phyloP scores from a whole-genome alignment of 2,329 filamentous ascomycete genomes.

The Curvularia lunata region DNA sequence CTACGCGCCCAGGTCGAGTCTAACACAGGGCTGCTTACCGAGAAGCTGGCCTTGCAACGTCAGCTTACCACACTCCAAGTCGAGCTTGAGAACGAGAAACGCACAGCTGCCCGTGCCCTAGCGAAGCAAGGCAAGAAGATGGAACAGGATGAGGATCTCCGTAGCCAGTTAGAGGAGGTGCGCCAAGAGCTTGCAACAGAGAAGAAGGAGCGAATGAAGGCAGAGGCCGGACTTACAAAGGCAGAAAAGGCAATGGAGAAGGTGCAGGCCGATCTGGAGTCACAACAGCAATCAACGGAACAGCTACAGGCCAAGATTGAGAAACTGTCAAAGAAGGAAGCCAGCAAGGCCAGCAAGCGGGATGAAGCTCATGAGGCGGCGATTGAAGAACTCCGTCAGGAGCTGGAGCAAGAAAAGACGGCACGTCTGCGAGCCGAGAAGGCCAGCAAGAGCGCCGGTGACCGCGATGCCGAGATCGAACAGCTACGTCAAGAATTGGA shows the following conservation, averaged over 20 bases:
- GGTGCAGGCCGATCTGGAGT: conserved; percentile 40
- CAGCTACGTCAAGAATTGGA: conserved; percentile 48
- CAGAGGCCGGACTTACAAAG: conserved; percentile 47
- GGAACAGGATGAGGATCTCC: conserved; percentile 57
- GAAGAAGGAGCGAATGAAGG: conserved; percentile 54
- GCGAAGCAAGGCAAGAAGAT: conserved; percentile 58
- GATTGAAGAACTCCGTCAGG: conserved; percentile 40
- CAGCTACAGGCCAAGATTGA: conserved; percentile 43
- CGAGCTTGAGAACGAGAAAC: conserved; percentile 82
- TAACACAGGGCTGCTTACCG: conserved; percentile 73
- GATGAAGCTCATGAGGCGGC: conserved; percentile 41
- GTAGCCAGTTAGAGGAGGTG: conserved; percentile 52
- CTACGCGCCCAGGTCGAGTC: conserved; percentile 63
- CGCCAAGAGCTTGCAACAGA: conserved; percentile 56
- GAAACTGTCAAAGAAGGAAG: conserved; percentile 42
- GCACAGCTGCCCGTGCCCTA: conserved; percentile 65
- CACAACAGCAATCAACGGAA: conserved; percentile 39
- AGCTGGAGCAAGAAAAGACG: conserved; percentile 54
- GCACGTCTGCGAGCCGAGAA: conserved; percentile 40
- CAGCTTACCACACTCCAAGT: conserved; percentile 79
- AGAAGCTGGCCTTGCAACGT: conserved; percentile 80
- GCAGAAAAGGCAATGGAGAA: conserved; percentile 45
- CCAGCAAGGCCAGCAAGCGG: conserved; percentile 45
- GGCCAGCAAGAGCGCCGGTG: conserved; percentile 42
- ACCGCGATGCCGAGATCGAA: conserved; percentile 35